These are phyloP conservation scores for Fragilaria crotonensis DNA, from an alignment of 108 stramenopile species.

Conservation along the genomic window DNA sequence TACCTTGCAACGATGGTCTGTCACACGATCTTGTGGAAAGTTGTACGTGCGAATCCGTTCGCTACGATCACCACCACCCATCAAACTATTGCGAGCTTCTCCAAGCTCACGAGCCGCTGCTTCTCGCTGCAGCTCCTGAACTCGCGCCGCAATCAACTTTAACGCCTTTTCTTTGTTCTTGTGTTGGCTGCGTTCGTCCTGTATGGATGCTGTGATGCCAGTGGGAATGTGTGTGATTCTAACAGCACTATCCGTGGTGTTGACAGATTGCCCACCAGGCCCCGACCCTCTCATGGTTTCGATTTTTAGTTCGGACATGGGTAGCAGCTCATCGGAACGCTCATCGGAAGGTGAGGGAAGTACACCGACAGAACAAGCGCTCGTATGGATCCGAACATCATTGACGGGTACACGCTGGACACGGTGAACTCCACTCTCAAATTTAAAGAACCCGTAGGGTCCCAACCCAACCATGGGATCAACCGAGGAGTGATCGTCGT, in stretches of 20 bases:
- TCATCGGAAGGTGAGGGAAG: constrained; percentile 62
- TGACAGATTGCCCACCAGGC: constrained; percentile 82
- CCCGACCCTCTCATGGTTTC: constrained; percentile 90
- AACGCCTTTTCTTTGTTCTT: constrained; percentile 94
- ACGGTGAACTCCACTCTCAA: constrained; percentile 94
- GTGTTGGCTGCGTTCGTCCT: constrained; percentile 97
- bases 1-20: constrained; percentile 90
- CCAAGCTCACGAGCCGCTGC: constrained; percentile 42
- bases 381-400: constrained; percentile 88
- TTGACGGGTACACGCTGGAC: constrained; percentile 97
- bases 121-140: constrained; percentile 52
- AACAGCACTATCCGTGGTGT: constrained; percentile 97
- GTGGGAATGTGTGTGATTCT: constrained; percentile 97
- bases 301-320: constrained; percentile 69
- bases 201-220: constrained; percentile 90
- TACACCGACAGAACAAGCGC: constrained; percentile 90
- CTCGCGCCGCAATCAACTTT: constrained; percentile 79
- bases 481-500: constrained; percentile 3
- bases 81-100: constrained; percentile 55
- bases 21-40: constrained; percentile 94
- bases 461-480: constrained; percentile 36
- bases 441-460: constrained; percentile 85
- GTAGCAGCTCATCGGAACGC: constrained; percentile 36
- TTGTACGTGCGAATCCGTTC: constrained; percentile 98
- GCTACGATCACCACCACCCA: constrained; percentile 89